Evolutionary conservation across 2,329 filamentous ascomycete genomes (phyloP).

Genomic region (Fusarium hostae): DNA sequence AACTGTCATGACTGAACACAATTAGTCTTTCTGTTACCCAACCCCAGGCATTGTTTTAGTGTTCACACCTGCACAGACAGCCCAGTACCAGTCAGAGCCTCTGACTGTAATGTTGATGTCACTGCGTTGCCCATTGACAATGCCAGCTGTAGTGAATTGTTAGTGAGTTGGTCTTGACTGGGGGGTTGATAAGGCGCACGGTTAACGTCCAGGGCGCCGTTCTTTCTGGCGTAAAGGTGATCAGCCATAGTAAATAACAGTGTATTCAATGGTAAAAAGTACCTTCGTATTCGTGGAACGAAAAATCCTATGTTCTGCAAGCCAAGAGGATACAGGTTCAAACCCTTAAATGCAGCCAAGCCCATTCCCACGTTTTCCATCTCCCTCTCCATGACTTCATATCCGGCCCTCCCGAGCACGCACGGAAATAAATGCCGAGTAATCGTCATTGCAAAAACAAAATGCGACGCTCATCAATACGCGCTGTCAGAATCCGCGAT

Average conservation of each 20-base stretch:
- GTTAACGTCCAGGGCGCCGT: constrained; percentile 20
- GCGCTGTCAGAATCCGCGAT: background rate
- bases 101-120: constrained; percentile 68
- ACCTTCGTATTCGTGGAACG: background rate
- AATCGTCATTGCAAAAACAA: background rate
- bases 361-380: background rate
- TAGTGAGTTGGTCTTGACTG: rapidly evolving
- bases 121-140: constrained; percentile 37
- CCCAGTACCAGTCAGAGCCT: constrained; percentile 72
- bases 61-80: constrained; percentile 37
- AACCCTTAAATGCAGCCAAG: background rate
- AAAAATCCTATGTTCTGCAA: background rate
- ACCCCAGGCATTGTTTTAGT: rapidly evolving
- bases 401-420: background rate
- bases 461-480: background rate
- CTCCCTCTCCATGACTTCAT: constrained; percentile 14
- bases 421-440: constrained; percentile 17
- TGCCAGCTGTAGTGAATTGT: background rate
- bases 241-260: background rate
- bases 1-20: constrained; percentile 68
- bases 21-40: constrained; percentile 22
- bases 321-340: background rate
- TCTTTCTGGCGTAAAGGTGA: background rate
- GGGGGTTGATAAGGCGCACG: background rate
- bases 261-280: background rate